These are phyloP conservation scores for Verticillium zaregamsianum DNA, from an alignment of 2,329 filamentous ascomycete genomes.

Conservation along the genomic window DNA sequence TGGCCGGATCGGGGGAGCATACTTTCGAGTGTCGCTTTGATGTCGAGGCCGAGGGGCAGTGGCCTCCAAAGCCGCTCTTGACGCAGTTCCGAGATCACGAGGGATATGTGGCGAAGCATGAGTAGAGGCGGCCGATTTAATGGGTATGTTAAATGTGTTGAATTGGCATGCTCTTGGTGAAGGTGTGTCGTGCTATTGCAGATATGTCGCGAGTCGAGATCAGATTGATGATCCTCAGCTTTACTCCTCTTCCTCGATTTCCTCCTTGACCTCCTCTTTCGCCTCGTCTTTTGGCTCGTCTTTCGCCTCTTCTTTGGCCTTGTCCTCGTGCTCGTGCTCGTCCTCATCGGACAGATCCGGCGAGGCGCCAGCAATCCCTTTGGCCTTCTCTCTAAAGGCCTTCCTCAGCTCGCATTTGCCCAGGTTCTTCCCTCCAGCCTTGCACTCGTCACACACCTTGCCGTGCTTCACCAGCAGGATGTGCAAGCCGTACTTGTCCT, in stretches of 20 bases:
- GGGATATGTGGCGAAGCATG: too few relatives aligned
- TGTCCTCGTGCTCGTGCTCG: neutral
- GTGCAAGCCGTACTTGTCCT: constrained; percentile 46
- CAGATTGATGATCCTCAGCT: neutral
- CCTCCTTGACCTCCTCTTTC: neutral
- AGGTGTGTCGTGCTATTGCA: too few relatives aligned
- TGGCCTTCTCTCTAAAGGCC: constrained; percentile 27
- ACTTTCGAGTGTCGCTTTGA: neutral
- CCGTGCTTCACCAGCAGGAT: constrained; percentile 45
- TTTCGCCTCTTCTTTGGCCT: neutral
- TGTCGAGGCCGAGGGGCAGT: neutral
- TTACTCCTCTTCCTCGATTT: neutral
- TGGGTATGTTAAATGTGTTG: too few relatives aligned
- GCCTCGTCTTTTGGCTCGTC: neutral
- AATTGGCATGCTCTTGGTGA: too few relatives aligned
- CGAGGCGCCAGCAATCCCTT: constrained; percentile 21
- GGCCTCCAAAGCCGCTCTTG: constrained; percentile 3
- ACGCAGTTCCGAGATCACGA: constrained; percentile 2
- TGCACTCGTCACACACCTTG: constrained; percentile 39
- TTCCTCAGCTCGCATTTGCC: constrained; percentile 36
- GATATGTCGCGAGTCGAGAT: neutral
- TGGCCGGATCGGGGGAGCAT: too few relatives aligned
- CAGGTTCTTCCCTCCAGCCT: constrained; percentile 33
- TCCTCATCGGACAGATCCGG: neutral
- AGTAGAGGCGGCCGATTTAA: too few relatives aligned